Percentiles rank a stretch among this genome's conserved stretches.
phyloP scores from a whole-genome alignment of 1,139 yeast genomes.

The Blastobotrys ciferrii region DNA sequence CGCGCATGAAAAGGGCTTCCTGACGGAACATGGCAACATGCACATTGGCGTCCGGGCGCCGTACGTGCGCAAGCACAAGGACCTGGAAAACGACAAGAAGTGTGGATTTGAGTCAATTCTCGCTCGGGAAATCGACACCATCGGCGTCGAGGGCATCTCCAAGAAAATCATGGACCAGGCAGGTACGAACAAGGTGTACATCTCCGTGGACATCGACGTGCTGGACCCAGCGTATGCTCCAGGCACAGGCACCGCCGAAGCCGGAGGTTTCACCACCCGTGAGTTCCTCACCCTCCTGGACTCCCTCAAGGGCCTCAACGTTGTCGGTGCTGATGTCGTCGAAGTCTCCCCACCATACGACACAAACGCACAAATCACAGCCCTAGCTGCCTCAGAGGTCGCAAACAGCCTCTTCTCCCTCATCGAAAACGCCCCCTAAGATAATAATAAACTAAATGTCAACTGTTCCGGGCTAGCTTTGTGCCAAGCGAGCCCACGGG shows the following conservation, averaged over 20 bases:
- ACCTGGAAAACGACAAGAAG: conserved; percentile 55
- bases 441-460: no score
- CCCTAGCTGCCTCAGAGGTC: conserved; percentile 74
- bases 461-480: background rate
- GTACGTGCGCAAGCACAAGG: conserved; percentile 33
- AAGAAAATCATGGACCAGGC: conserved; percentile 52
- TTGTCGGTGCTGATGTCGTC: conserved; percentile 78
- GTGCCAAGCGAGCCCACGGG: no score
- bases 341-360: conserved; percentile 78
- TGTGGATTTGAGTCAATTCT: conserved; percentile 63
- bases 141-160: conserved; percentile 47
- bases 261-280: conserved; percentile 77
- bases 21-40: conserved; percentile 50
- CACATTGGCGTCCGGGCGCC: conserved; percentile 75
- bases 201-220: conserved; percentile 75
- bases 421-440: background rate
- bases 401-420: conserved; percentile 36
- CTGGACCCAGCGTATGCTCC: conserved; percentile 79
- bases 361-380: conserved; percentile 58
- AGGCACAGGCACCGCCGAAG: conserved; percentile 82
- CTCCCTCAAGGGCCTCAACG: conserved; percentile 52
- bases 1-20: conserved; percentile 54
- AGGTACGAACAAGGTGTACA: conserved; percentile 61
- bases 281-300: conserved; percentile 64
- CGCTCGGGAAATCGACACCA: conserved; percentile 67